phyloP scores from a whole-genome alignment of 2,329 filamentous ascomycete genomes.

The Aspergillus cejpii region DNA sequence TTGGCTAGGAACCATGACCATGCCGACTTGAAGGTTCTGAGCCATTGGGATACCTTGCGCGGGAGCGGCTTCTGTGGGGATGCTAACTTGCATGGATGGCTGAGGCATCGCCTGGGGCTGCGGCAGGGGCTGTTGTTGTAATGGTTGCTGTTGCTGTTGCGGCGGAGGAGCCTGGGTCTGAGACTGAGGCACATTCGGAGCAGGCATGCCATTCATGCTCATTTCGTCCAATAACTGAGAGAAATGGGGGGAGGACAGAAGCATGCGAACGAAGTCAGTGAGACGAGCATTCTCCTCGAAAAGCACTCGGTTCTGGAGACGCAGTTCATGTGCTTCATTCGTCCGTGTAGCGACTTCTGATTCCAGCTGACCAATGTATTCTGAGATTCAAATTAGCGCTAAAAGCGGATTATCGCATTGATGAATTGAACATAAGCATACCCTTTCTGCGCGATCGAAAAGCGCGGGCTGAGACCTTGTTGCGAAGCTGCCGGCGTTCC shows the following conservation, averaged over 20 bases:
- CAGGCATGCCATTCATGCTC: conserved; percentile 51
- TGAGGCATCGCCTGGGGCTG: conserved; percentile 38
- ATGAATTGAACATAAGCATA: conserved; percentile 43
- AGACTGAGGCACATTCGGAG: conserved; percentile 28
- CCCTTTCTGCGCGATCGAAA: conserved; percentile 98
- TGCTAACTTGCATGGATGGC: conserved; percentile 42
- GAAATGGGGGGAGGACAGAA: conserved; percentile 74
- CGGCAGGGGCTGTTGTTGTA: conserved; percentile 35
- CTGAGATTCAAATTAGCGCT: conserved; percentile 55
- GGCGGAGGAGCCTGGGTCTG: not conserved
- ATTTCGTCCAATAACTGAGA: conserved; percentile 70
- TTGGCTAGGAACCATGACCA: conserved; percentile 78
- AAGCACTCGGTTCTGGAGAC: conserved; percentile 72
- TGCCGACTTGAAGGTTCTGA: conserved; percentile 60
- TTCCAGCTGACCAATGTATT: conserved; percentile 95
- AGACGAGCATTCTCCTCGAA: conserved; percentile 79
- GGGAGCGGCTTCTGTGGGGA: conserved; percentile 61
- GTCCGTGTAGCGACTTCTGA: conserved; percentile 76
- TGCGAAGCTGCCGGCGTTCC: conserved; percentile 90
- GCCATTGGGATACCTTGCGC: conserved; percentile 53
- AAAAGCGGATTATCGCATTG: not conserved
- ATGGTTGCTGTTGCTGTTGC: conserved; percentile 36
- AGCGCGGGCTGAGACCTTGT: conserved; percentile 96
- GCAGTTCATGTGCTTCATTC: conserved; percentile 74
- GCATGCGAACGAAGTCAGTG: conserved; percentile 70